Base-by-base conservation (phyloP, 2,329 filamentous ascomycete genomes). In the Botryotinia globosa region DNA sequence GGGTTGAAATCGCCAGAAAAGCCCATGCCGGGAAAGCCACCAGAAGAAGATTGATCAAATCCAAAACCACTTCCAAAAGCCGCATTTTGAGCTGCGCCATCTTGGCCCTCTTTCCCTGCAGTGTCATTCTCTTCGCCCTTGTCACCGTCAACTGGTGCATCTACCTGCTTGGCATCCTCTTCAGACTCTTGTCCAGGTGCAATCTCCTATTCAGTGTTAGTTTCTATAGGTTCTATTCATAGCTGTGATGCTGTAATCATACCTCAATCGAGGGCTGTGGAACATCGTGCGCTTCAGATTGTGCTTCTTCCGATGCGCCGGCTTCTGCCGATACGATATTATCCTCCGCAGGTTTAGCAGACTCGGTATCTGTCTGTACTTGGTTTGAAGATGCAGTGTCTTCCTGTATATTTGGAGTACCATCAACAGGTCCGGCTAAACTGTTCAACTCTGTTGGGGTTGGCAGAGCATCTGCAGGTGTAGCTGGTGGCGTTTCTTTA, bases 1-100 rank as follows among this genome's bases (percentile, higher is more conserved):
- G 92, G 91, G 80, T 89, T 91, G 82, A 92, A 90, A 78, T 91
- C 90, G 73, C 87, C 87, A 34, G 77, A 76, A 73, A 81, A 83
- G 73, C 86, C 86, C 79, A 87, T 88, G 80, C 85, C 77, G 39
- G 79, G 77, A 66, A 81, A 80, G 20, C 76, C 77, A n/a, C 77
- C 79, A 75, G 77, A 69, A 42, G 74, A 81, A 73, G 75, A 82
- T 22, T 81, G 77, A 74, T 82, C 82, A 78, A 86, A 85, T 29
- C 83, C 85, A 75, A 83, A 83, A 72, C 81, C 81, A 77, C 82
- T 80, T 45, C 77, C 77, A 72, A 77, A 75, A 54, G 71, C 73
- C n/a, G 72, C 63, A 7, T 69, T 73, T 56, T 77, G 76, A 18
- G 76, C 69, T 10, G 71, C 61, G 18, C 25, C 74, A 54, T 51